phyloP scores from a whole-genome alignment of 2,329 filamentous ascomycete genomes.

The Nemania bipapillata region DNA sequence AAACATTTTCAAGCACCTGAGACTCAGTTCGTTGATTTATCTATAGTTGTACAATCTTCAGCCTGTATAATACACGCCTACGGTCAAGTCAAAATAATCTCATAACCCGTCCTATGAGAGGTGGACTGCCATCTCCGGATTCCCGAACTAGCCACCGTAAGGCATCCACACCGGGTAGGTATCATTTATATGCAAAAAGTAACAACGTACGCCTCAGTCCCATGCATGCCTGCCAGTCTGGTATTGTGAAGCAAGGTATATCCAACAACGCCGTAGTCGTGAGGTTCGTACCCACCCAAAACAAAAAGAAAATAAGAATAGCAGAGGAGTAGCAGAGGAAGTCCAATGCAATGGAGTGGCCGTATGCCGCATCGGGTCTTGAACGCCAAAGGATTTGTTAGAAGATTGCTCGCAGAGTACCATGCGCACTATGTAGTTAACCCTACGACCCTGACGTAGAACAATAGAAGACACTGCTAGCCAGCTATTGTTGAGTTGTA shows the following conservation, averaged over 20 bases:
- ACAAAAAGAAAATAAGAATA: neutral
- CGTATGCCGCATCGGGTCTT: neutral
- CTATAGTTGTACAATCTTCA: neutral
- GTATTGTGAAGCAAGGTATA: neutral
- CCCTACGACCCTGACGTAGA: neutral
- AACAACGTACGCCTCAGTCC: neutral
- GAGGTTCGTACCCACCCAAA: constrained; percentile 14
- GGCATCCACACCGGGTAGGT: neutral
- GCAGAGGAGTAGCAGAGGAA: neutral
- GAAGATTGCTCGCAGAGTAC: neutral
- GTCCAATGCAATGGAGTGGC: constrained; percentile 1
- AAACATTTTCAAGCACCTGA: neutral
- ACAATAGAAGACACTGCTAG: neutral
- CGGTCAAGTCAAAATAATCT: neutral
- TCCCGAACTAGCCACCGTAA: neutral
- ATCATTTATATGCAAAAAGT: constrained; percentile 4
- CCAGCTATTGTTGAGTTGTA: neutral
- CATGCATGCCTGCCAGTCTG: constrained; percentile 26
- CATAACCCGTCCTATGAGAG: neutral
- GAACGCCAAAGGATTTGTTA: neutral
- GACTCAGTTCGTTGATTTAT: neutral
- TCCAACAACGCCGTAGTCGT: constrained; percentile 25
- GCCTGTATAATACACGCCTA: neutral
- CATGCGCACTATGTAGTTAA: neutral
- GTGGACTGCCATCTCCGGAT: neutral